phyloP scores from a whole-genome alignment of 441 rosid genomes.

The Erysimum cheiri region DNA sequence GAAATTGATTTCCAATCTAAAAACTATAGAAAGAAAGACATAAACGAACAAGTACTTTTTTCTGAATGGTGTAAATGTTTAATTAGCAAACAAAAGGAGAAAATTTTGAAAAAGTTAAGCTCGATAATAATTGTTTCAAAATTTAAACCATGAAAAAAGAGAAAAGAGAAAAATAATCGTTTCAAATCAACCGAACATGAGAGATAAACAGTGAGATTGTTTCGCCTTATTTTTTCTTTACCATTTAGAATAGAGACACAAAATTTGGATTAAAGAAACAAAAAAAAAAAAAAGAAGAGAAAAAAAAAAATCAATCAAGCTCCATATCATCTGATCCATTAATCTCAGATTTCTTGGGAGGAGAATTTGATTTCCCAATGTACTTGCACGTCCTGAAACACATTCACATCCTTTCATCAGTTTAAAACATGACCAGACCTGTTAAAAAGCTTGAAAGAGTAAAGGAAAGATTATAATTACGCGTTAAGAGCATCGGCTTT shows the following conservation, averaged over 20 bases:
- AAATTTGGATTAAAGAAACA: background rate
- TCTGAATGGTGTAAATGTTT: too few relatives aligned
- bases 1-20: background rate
- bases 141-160: background rate
- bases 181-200: constrained; percentile 25
- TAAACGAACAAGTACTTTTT: background rate
- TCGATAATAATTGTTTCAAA: background rate
- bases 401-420: constrained; percentile 33
- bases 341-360: constrained; percentile 43
- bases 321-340: constrained; percentile 50
- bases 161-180: background rate
- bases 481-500: constrained; percentile 58
- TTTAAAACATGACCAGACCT: background rate
- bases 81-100: too few relatives aligned
- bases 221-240: constrained; percentile 12
- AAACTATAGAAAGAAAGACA: background rate
- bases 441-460: constrained; percentile 7
- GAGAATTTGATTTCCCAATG: constrained; percentile 50
- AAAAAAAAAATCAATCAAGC: constrained; percentile 39
- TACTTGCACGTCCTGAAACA: constrained; percentile 63
- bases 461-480: constrained; percentile 45
- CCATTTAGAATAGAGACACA: constrained; percentile 15
- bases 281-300: background rate
- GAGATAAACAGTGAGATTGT: constrained; percentile 22
- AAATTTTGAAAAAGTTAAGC: constrained; percentile 12